A percentile compares a stretch with the other conserved stretches of the same genome.
These are phyloP conservation scores for Neofusicoccum cordaticola DNA, from an alignment of 2,329 filamentous ascomycete species.

Conservation along the genomic window DNA sequence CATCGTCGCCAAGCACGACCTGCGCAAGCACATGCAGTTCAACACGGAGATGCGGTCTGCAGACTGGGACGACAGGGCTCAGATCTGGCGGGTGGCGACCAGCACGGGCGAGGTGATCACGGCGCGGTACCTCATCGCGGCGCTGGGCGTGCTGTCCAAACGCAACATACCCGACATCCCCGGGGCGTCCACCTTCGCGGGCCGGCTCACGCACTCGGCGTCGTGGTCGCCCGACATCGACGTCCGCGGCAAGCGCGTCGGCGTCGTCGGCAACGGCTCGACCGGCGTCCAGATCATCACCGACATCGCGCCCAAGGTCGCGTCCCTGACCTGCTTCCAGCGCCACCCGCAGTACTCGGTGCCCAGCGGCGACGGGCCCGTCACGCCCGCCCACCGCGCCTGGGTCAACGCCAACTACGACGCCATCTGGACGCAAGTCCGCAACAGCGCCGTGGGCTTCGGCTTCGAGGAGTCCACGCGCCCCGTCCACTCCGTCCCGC, in stretches of 20 bases:
- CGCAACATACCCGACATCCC: slow-evolving; percentile 35
- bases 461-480: slow-evolving; percentile 29
- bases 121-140: slow-evolving; percentile 28
- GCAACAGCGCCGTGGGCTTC: slow-evolving; percentile 29
- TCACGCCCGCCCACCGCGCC: slow-evolving; percentile 27
- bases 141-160: slow-evolving; percentile 33
- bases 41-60: slow-evolving; percentile 37
- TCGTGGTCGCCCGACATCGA: background rate
- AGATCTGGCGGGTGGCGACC: slow-evolving; percentile 32
- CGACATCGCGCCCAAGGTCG: slow-evolving; percentile 25
- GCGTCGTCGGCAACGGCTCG: slow-evolving; percentile 28
- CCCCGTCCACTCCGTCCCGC: background rate
- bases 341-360: slow-evolving; percentile 36
- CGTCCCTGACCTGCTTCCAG: slow-evolving; percentile 23
- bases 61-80: slow-evolving; percentile 30
- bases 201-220: slow-evolving; percentile 31
- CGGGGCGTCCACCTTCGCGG: slow-evolving; percentile 30
- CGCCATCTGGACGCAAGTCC: slow-evolving; percentile 28
- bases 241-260: slow-evolving; percentile 21
- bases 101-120: slow-evolving; percentile 24
- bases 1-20: slow-evolving; percentile 31
- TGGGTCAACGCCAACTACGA: slow-evolving; percentile 34
- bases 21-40: slow-evolving; percentile 41
- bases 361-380: slow-evolving; percentile 29
- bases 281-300: slow-evolving; percentile 31